Conservation (phyloP, 257 asterid species). For the Solanum sejunctum region DNA sequence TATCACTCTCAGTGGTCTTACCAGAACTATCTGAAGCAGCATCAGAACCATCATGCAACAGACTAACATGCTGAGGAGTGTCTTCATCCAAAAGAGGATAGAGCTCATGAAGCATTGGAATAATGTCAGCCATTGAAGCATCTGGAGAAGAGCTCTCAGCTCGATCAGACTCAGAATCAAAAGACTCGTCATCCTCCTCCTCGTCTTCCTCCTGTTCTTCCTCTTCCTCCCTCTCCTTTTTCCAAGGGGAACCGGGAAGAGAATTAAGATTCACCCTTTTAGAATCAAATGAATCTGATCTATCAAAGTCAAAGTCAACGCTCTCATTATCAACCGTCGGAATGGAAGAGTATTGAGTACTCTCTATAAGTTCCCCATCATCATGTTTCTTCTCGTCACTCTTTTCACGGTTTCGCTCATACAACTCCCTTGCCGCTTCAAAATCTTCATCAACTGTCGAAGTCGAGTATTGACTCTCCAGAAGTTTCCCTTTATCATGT, state of each 20-base stretch:
- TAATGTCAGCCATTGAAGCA: slow-evolving; percentile 86
- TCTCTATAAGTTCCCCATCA: slow-evolving; percentile 7
- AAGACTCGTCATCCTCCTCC: slow-evolving; percentile 20
- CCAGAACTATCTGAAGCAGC: slow-evolving; percentile 28
- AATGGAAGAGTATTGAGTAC: slow-evolving; percentile 14
- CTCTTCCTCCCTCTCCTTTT: slow-evolving; percentile 6
- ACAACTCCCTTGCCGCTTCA: neutral
- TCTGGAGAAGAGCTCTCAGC: slow-evolving; percentile 92
- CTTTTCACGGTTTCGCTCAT: slow-evolving; percentile 6
- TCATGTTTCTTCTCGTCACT: slow-evolving; percentile 20
- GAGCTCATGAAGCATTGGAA: slow-evolving; percentile 90
- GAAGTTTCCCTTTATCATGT: neutral
- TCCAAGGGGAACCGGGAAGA: slow-evolving; percentile 28
- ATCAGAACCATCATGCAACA: slow-evolving; percentile 35
- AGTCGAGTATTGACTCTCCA: slow-evolving; percentile 19
- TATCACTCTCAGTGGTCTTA: slow-evolving; percentile 17
- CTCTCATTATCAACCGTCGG: slow-evolving; percentile 22
- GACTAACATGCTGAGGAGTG: slow-evolving; percentile 24
- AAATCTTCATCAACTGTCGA: slow-evolving; percentile 5
- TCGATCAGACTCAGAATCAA: slow-evolving; percentile 57
- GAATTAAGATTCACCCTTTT: slow-evolving; percentile 64
- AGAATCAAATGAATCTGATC: slow-evolving; percentile 59
- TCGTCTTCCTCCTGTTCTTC: slow-evolving; percentile 18
- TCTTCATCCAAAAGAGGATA: slow-evolving; percentile 71
- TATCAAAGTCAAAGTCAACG: slow-evolving; percentile 44